These are phyloP conservation scores for Rhytidiadelphus loreus DNA, from an alignment of 225 moss, liverwort and hornwort genomes.

Conservation along the genomic window DNA sequence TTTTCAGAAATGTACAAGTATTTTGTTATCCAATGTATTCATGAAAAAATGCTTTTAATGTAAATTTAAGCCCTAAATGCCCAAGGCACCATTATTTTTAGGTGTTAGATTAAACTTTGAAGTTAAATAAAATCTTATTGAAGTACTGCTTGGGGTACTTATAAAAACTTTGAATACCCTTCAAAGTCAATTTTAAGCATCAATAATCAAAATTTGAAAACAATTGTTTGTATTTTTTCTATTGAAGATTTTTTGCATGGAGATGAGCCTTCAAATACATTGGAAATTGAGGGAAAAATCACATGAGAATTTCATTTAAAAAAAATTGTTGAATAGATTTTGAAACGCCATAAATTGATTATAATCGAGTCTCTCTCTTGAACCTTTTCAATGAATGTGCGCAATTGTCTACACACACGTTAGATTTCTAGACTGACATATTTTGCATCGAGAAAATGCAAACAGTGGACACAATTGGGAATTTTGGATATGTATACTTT, in stretches of 20 bases:
- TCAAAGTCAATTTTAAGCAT: not conserved
- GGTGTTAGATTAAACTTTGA: not conserved
- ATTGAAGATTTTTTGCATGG: not conserved
- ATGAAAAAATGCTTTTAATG: not conserved
- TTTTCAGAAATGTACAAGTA: not conserved
- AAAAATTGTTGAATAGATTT: not conserved
- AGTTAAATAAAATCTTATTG: not conserved
- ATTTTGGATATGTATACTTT: not conserved
- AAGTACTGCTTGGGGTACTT: no score
- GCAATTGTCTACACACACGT: accelerated
- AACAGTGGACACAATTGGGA: not conserved
- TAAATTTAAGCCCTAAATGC: not conserved
- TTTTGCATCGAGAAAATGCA: not conserved
- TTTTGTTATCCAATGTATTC: not conserved
- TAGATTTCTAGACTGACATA: not conserved
- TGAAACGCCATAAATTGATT: accelerated
- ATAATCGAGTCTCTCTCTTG: not conserved
- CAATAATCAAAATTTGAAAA: not conserved
- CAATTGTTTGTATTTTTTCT: not conserved
- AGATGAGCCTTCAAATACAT: not conserved
- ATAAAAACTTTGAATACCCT: not conserved
- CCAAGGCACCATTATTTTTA: not conserved
- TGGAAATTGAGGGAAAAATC: not conserved
- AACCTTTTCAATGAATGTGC: not conserved
- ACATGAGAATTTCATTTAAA: accelerated